Evolutionary conservation across 176 grass and related monocot species (phyloP), one percentile per base, ranked within the genome.

Genomic region (Paspalum notatum): DNA sequence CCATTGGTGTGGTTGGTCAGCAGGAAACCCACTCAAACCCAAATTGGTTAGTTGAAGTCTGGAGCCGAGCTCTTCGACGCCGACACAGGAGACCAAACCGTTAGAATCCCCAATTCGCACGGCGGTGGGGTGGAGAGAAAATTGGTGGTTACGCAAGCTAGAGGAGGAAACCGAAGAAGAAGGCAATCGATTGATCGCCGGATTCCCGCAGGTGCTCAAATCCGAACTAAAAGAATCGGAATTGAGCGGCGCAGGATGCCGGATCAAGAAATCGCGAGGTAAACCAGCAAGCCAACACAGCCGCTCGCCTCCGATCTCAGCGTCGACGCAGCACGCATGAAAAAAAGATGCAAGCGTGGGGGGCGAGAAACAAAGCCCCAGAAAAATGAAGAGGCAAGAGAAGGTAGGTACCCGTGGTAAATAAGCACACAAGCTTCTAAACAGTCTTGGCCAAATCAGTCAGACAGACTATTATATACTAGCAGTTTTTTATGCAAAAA

Each of bases 51-150:
- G 32, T 32, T 1, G 3, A 32, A n/a, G 47, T n/a, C 18, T 66
- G 15, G 47, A 66, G 71, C 43, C 44, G 45, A 60, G 20, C 50
- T 77, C 40, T n/a, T 53, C 50, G 5, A 18, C 68, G 1, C 38
- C 32, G 48, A 16, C 11, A 17, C 41, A 55, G 43, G 12, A 21
- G 63, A 37, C 14, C 8, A 10, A 21, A 62, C 20, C 12, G 47
- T 15, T 10, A 87, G 39, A 76, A 81, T 70, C 76, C 82, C 82
- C 32, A 71, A 76, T 76, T 85, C 58, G 37, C 49, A 68, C 43
- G 67, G 27, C 32, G 44, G 32, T 1, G 25, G 32, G 42, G 32
- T 1, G 25, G 32, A 27, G 39, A 7, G 16, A 83, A 83, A 82
- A 32, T 25, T 54, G 27, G 66, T 50, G 18, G n/a, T n/a, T n/a